phyloP scores from a whole-genome alignment of 352 stramenopile species.

The Globisporangium viniferum region DNA sequence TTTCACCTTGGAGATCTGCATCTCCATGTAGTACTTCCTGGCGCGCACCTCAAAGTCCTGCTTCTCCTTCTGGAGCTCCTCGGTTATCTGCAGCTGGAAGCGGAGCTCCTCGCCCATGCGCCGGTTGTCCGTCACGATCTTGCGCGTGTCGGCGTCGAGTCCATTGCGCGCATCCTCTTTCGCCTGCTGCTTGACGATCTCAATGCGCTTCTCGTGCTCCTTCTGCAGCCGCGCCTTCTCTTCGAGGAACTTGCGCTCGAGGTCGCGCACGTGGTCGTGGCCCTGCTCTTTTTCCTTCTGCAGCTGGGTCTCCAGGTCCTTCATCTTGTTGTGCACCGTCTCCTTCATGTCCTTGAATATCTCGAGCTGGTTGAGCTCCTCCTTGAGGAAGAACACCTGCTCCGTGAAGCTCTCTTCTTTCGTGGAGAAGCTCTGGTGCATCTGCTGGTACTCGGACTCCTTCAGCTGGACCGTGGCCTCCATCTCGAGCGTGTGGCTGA shows the following conservation, averaged over 20 bases:
- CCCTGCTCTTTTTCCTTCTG: slow-evolving; percentile 46
- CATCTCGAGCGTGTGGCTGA: slow-evolving; percentile 62
- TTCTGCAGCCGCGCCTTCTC: slow-evolving; percentile 84
- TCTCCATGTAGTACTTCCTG: slow-evolving; percentile 64
- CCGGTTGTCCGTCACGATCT: slow-evolving; percentile 91
- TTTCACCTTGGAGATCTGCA: slow-evolving; percentile 79
- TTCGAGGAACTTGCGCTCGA: slow-evolving; percentile 88
- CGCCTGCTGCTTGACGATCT: slow-evolving; percentile 84
- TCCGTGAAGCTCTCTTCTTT: slow-evolving; percentile 57
- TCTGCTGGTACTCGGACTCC: slow-evolving; percentile 38
- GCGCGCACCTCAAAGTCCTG: slow-evolving; percentile 53
- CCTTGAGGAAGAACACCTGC: slow-evolving; percentile 55
- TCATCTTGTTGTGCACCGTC: slow-evolving; percentile 48
- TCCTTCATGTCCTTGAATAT: slow-evolving; percentile 72
- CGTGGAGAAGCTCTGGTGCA: slow-evolving; percentile 36
- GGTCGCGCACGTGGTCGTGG: slow-evolving; percentile 49
- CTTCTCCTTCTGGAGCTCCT: slow-evolving; percentile 87
- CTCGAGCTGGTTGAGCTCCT: slow-evolving; percentile 68
- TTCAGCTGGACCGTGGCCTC: slow-evolving; percentile 46
- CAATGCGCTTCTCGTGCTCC: slow-evolving; percentile 83
- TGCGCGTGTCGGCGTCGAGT: slow-evolving; percentile 88
- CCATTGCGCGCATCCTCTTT: slow-evolving; percentile 88
- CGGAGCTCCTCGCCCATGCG: slow-evolving; percentile 91
- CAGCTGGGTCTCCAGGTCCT: slow-evolving; percentile 62
- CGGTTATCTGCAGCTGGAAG: slow-evolving; percentile 90